Evolutionary conservation across 176 grass and related monocot genomes (phyloP).

Genomic region (Stipa capillata): DNA sequence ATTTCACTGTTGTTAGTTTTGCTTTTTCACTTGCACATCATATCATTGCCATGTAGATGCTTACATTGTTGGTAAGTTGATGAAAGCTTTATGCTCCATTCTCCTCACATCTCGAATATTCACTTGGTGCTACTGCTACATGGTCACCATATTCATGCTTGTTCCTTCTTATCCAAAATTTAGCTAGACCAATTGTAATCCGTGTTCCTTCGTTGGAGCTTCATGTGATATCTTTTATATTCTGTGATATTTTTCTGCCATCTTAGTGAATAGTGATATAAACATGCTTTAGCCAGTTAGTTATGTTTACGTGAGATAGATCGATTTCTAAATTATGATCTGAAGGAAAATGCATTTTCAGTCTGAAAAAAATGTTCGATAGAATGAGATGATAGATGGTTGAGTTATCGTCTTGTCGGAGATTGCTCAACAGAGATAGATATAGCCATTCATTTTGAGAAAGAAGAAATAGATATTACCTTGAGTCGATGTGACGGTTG

Average conservation of each 20-base stretch:
- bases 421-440: slow-evolving; percentile 13
- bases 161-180: slow-evolving; percentile 44
- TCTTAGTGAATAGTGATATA: background rate
- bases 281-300: background rate
- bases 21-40: slow-evolving; percentile 3
- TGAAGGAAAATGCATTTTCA: no score
- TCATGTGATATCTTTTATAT: background rate
- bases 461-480: slow-evolving; percentile 2
- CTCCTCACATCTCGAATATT: slow-evolving; percentile 39
- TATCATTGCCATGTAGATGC: background rate
- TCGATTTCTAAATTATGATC: background rate
- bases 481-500: slow-evolving; percentile 28
- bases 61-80: background rate
- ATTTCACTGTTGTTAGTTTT: background rate
- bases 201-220: background rate
- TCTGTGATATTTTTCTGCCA: background rate
- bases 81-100: slow-evolving; percentile 23
- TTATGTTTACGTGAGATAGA: background rate
- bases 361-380: background rate
- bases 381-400: background rate
- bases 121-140: slow-evolving; percentile 7
- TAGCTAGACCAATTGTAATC: background rate
- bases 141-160: slow-evolving; percentile 12
- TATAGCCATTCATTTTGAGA: background rate
- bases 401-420: background rate